Evolutionary conservation across 2,329 filamentous ascomycete species (phyloP), one percentile per base, ranked within the genome.

Genomic region (Seiridium cupressi): DNA sequence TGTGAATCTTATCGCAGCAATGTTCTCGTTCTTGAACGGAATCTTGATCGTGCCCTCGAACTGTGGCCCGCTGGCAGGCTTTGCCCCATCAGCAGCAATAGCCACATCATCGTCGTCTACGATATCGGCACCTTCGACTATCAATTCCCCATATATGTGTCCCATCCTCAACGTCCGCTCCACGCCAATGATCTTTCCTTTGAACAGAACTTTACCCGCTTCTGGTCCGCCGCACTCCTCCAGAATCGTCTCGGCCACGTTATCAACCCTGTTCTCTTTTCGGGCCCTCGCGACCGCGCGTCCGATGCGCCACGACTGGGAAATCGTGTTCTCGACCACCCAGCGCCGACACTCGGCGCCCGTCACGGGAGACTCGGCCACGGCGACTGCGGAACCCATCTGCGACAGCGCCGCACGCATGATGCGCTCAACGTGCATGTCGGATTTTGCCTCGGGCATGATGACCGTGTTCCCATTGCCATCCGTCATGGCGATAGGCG

Each of bases 11-110:
- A 81, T 73, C 0, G 84, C 87, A n/a, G 83, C 83, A 49, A 91
- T 88, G 66, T 90, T 91, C 68, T 91, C 88, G 70, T 91, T 91
- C 74, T 90, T 90, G 77, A 90, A 90, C 0, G 88, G 87, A 54
- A 91, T 87, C 68, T 84, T 87, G 68, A 89, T 73, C 36, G 72
- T 64, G 0, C 85, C 85, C 48, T 68, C 61, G 69, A 81, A 74
- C 38, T 72, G 66, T 5, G 62, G 59, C 2, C 63, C 13, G 3
- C 40, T 44, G 72, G 58, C 46, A 13, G 38, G 38, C 38, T 7
- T 42, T 13, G 38, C 13, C 13, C 38, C 38, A 42, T 42, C 2
- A 31, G 56, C 58, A 26, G n/a, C 56, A 18, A 53, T 60, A 42
- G 10, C 57, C 49, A 5, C 56, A 34, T 9, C 61, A 5, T 67